Evolutionary conservation across 768 basidiomycete species (phyloP).

Genomic region (Boletellus sp.): DNA sequence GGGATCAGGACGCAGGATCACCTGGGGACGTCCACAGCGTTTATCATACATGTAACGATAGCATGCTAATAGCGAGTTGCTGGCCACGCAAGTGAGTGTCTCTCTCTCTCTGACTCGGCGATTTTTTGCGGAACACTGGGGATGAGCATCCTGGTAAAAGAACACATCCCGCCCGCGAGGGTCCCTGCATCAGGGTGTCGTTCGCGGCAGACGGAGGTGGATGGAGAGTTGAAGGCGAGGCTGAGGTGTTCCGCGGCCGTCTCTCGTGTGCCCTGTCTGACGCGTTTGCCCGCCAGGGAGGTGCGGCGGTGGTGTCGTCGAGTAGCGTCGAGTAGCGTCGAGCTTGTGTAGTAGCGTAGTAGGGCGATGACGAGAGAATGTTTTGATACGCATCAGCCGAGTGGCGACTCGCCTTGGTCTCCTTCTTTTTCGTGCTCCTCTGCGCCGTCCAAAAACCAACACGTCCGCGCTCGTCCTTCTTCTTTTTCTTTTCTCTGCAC

Average conservation of each 20-base stretch:
- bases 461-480: not conserved
- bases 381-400: slow-evolving; percentile 9
- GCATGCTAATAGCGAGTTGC: too few relatives aligned
- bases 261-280: not conserved
- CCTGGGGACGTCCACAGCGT: slow-evolving; percentile 76
- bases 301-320: too few relatives aligned
- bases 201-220: slow-evolving; percentile 53
- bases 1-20: slow-evolving; percentile 89
- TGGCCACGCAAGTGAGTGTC: not conserved
- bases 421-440: slow-evolving; percentile 12
- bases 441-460: slow-evolving; percentile 9
- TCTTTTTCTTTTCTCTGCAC: not conserved
- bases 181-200: slow-evolving; percentile 36
- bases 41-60: too few relatives aligned
- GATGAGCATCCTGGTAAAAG: slow-evolving; percentile 91
- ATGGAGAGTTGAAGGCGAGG: slow-evolving; percentile 87
- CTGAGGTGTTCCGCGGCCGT: slow-evolving; percentile 49
- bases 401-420: slow-evolving; percentile 5
- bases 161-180: slow-evolving; percentile 59
- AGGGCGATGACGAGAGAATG: not conserved
- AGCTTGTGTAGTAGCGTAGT: not conserved
- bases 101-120: not conserved
- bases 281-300: not conserved
- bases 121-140: slow-evolving; percentile 40
- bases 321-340: too few relatives aligned